Base-by-base conservation (phyloP, 768 basidiomycete species). In the Leccinum disarticulatum region DNA sequence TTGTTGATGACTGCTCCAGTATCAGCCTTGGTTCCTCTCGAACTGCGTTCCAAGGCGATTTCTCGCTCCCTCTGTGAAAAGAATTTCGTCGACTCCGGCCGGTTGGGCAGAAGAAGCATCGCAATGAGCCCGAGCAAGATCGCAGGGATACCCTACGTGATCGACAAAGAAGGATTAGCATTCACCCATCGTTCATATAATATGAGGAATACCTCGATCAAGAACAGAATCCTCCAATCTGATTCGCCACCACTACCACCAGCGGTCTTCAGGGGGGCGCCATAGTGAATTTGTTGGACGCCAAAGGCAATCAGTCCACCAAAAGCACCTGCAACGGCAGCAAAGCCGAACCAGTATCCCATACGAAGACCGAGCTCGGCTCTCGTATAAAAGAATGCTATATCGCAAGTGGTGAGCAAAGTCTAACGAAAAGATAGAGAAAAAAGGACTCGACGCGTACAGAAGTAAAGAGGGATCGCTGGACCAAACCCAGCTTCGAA, bases 231-330 rank as follows among this genome's bases (percentile, higher is more conserved):
- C 46, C 64, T 73, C 73, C 73, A 74, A 53, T 75, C 69, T 4
- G 70, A 71, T 55, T 74, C 51, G n/a, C 67, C 71, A 1, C 73
- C 69, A 56, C 61, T 57, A n/a, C 62, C 70, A 7, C 69, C 67
- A 9, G 35, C 15, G 6, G 70, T 71, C n/a, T 7, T 59, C 36
- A 72, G n/a, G 0, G 60, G 60, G 0, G 67, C 63, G 17, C 71
- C 71, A 48, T 51, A 73, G 17, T 88, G 84, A 86, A 59, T 83
- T 67, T 90, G 81, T 63, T 90, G 87, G 10, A 93, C 77, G 1
- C 90, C 91, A 62, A 88, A 93, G 3, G 91, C 90, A 46, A 93
- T 83, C 49, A 92, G 74, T n/a, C 91, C 91, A 14, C 90, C 90
- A 60, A 93, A 93, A 6, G 91, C 91, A 25, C 91, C 91, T 4